Evolutionary conservation across 208 protist species (phyloP).

Genomic region (Leishmania amazonensis): DNA sequence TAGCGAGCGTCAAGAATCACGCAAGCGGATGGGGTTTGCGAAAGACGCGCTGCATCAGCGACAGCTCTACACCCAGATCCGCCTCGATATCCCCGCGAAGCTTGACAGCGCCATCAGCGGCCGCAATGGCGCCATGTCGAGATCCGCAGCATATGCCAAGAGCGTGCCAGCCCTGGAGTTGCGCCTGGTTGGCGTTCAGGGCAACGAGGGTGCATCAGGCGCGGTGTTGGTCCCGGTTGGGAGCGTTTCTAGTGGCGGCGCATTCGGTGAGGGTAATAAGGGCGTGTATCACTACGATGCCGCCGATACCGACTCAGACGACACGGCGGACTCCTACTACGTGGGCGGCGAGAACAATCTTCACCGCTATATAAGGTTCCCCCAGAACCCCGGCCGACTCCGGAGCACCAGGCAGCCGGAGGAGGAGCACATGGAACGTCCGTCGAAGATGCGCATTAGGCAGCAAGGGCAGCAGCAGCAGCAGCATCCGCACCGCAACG

Average conservation of each 20-base stretch:
- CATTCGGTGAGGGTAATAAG: background rate
- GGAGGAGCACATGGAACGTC: background rate
- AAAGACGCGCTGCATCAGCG: constrained; percentile 33
- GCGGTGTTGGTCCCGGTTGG: background rate
- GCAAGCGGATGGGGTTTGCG: constrained; percentile 36
- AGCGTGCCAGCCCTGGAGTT: constrained; percentile 40
- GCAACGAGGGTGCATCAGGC: background rate
- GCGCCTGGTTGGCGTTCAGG: constrained; percentile 28
- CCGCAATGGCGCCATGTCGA: background rate
- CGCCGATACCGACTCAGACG: constrained; percentile 4
- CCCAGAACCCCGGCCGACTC: constrained; percentile 10
- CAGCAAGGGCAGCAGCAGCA: constrained; percentile 24
- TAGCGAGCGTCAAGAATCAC: constrained; percentile 43
- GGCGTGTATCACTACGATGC: background rate
- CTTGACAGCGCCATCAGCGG: background rate
- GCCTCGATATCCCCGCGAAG: constrained; percentile 39
- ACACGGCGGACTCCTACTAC: constrained; percentile 19
- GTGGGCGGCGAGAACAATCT: constrained; percentile 46
- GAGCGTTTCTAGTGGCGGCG: background rate
- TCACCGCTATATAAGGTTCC: constrained; percentile 28
- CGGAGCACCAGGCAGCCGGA: constrained; percentile 17
- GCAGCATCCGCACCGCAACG: constrained; percentile 2
- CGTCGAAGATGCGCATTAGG: constrained; percentile 16
- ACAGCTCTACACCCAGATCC: constrained; percentile 35
- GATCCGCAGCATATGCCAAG: background rate